These are phyloP conservation scores for Sinapis alba DNA, from an alignment of 441 rosid genomes.

Conservation along the genomic window DNA sequence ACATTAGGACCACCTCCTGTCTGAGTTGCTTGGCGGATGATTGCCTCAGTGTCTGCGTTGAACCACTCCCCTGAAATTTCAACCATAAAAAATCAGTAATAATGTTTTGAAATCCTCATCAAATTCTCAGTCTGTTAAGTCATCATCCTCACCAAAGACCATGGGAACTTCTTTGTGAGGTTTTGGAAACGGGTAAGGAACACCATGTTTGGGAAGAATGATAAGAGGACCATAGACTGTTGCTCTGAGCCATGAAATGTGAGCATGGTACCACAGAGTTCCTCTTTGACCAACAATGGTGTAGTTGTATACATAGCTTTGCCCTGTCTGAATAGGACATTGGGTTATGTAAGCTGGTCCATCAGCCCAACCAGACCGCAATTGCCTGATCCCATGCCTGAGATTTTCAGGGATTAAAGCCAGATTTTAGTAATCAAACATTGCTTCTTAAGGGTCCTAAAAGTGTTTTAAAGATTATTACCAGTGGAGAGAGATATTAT, in stretches of 20 bases:
- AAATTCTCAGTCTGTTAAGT: neutral
- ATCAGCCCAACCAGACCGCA: slow-evolving; percentile 61
- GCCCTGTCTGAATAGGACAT: slow-evolving; percentile 66
- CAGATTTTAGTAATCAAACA: slow-evolving; percentile 18
- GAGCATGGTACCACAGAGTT: slow-evolving; percentile 61
- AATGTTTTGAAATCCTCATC: slow-evolving; percentile 2
- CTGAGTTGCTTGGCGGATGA: slow-evolving; percentile 52
- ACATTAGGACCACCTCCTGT: slow-evolving; percentile 68
- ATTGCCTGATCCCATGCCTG: slow-evolving; percentile 66
- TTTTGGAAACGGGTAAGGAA: slow-evolving; percentile 57
- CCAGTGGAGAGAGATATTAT: slow-evolving; percentile 58
- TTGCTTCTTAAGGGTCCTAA: slow-evolving; percentile 4
- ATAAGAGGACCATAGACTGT: slow-evolving; percentile 59
- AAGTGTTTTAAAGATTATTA: slow-evolving; percentile 20
- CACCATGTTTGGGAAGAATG: slow-evolving; percentile 53
- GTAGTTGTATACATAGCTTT: slow-evolving; percentile 58
- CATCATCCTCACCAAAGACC: slow-evolving; percentile 47
- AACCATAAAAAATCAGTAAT: slow-evolving; percentile 5
- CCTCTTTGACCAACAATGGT: slow-evolving; percentile 63
- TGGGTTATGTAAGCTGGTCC: slow-evolving; percentile 67
- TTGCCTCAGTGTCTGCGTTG: slow-evolving; percentile 59
- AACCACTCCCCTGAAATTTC: slow-evolving; percentile 59
- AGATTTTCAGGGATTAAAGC: slow-evolving; percentile 11
- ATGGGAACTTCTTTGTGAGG: slow-evolving; percentile 61
- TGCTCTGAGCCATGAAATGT: slow-evolving; percentile 62